Evolutionary conservation across 2,329 filamentous ascomycete genomes (phyloP).

Genomic region (Gyromitra esculenta): DNA sequence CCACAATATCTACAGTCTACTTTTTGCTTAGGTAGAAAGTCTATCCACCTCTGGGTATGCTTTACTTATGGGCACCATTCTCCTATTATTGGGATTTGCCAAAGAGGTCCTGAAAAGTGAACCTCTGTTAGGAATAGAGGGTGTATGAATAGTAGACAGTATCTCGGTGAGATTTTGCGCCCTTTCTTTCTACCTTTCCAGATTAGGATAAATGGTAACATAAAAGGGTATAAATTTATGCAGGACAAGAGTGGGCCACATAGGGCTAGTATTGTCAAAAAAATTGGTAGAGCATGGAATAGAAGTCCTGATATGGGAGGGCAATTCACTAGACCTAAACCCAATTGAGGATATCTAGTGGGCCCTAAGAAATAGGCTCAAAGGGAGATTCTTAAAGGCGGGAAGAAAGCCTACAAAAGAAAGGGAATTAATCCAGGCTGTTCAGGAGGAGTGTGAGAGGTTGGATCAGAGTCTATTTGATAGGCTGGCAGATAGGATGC

Average conservation of each 20-base stretch:
- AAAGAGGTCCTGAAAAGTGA: not conserved
- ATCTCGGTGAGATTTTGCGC: too few relatives aligned
- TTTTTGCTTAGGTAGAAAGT: not conserved
- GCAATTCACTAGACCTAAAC: slow-evolving; percentile 11
- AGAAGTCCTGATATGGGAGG: not conserved
- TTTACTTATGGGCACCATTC: not conserved
- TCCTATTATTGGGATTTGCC: not conserved
- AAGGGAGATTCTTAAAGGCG: not conserved
- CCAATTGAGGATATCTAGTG: slow-evolving; percentile 20
- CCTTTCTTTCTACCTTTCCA: too few relatives aligned
- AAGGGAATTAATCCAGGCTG: not conserved
- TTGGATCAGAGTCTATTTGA: slow-evolving; percentile 8
- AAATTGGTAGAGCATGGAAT: not conserved
- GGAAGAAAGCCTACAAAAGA: not conserved
- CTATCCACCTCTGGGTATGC: not conserved
- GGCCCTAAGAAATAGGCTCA: slow-evolving; percentile 9
- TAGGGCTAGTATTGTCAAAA: not conserved
- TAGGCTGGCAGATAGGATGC: not conserved
- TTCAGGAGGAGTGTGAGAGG: not conserved
- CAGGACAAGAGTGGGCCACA: not conserved
- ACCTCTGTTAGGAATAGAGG: not conserved
- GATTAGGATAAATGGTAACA: not conserved
- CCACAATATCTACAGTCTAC: not conserved
- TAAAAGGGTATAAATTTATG: not conserved
- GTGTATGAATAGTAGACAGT: too few relatives aligned